phyloP scores from a whole-genome alignment of 345 rosid species.

The Eucalyptus paniculata region DNA sequence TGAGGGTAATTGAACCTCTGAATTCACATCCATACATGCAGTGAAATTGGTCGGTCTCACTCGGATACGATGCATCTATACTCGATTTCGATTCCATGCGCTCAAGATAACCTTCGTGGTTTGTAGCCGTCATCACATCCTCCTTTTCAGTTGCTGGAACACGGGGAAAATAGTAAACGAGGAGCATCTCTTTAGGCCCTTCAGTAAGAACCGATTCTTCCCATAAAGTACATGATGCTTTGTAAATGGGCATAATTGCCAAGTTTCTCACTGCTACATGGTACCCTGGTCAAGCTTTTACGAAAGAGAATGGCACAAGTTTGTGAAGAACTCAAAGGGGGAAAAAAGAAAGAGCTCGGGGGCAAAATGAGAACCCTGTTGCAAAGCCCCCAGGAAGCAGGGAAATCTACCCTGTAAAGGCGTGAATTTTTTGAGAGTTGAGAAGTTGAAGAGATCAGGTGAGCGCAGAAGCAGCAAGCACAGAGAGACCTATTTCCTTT shows the following conservation, averaged over 20 bases:
- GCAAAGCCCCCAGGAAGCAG: neutral
- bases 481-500: neutral
- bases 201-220: neutral
- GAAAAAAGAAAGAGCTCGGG: neutral
- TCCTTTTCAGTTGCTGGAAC: neutral
- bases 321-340: neutral
- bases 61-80: neutral
- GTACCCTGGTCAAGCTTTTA: neutral
- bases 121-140: neutral
- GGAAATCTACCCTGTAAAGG: neutral
- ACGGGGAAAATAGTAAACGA: neutral
- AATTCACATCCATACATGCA: neutral
- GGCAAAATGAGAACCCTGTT: neutral
- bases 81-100: neutral
- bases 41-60: neutral
- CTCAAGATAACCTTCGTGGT: neutral
- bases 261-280: neutral
- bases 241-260: neutral
- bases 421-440: neutral
- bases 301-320: neutral
- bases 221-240: neutral
- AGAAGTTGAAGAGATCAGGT: neutral
- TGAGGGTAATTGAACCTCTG: neutral
- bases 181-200: neutral
- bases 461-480: neutral